Percentiles rank a stretch among this genome's conserved stretches.
These are phyloP conservation scores for Phytophthora quininea DNA, from an alignment of 352 stramenopile species.

Conservation along the genomic window DNA sequence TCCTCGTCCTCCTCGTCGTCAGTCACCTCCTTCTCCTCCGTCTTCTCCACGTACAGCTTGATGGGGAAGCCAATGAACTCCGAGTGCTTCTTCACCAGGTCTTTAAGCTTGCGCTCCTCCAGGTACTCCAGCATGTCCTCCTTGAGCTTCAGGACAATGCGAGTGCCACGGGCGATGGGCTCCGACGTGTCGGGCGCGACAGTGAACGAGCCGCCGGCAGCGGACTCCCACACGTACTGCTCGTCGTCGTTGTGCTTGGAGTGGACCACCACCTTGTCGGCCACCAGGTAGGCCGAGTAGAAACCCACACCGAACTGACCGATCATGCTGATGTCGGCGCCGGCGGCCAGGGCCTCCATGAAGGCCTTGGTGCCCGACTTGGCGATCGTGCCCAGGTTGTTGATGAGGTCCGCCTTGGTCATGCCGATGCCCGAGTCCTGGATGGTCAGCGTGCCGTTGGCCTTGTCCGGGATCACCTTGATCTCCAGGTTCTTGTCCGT, in stretches of 20 bases:
- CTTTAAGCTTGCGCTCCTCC: slow-evolving; percentile 98
- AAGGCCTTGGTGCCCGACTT: slow-evolving; percentile 99
- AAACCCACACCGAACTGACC: slow-evolving; percentile 99
- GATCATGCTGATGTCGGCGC: slow-evolving; percentile 99
- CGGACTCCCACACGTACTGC: slow-evolving; percentile 97
- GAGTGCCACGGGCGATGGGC: slow-evolving; percentile 91
- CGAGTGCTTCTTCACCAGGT: slow-evolving; percentile 99
- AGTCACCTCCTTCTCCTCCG: slow-evolving; percentile 99
- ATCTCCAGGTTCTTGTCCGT: slow-evolving; percentile 98
- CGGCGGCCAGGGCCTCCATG: slow-evolving; percentile 98
- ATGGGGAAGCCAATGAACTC: slow-evolving; percentile 99
- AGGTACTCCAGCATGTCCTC: slow-evolving; percentile 99
- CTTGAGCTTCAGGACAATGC: slow-evolving; percentile 98
- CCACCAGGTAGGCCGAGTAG: slow-evolving; percentile 99
- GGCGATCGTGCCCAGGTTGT: slow-evolving; percentile 99
- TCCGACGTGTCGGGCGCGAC: slow-evolving; percentile 91
- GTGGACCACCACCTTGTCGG: slow-evolving; percentile 98
- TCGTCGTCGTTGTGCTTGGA: slow-evolving; percentile 99
- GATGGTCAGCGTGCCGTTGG: slow-evolving; percentile 99
- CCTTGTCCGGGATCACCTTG: slow-evolving; percentile 99
- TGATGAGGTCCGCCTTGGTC: slow-evolving; percentile 99
- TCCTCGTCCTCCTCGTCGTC: slow-evolving; percentile 99
- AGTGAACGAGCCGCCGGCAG: slow-evolving; percentile 98
- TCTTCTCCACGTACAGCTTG: slow-evolving; percentile 99
- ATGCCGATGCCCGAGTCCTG: slow-evolving; percentile 99